These are phyloP conservation scores for Fraxinus paxiana DNA, from an alignment of 305 asterid genomes.

Conservation along the genomic window DNA sequence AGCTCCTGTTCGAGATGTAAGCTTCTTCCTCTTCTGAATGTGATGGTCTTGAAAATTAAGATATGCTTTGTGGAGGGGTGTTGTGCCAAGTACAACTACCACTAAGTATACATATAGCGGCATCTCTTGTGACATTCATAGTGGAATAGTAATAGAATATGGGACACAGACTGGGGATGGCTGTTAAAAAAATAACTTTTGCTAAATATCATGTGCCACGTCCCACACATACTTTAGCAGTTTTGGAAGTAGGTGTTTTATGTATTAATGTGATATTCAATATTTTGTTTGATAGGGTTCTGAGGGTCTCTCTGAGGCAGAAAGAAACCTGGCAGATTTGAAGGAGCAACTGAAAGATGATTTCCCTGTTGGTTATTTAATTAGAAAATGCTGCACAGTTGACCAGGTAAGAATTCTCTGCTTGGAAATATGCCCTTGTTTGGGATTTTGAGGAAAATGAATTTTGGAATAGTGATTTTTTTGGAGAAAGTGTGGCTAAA, in stretches of 20 bases:
- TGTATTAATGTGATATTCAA: constrained; percentile 17
- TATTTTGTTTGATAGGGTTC: constrained; percentile 52
- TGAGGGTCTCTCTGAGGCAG: constrained; percentile 81
- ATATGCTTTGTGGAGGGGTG: not conserved
- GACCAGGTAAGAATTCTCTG: constrained; percentile 64
- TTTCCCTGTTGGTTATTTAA: constrained; percentile 83
- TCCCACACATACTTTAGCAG: not conserved
- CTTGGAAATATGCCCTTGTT: not conserved
- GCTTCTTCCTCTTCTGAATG: constrained; percentile 21
- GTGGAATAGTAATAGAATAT: not conserved
- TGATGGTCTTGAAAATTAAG: constrained; percentile 8
- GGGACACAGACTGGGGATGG: not conserved
- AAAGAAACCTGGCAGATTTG: constrained; percentile 63
- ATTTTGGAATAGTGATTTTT: no score
- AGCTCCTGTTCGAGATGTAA: constrained; percentile 59
- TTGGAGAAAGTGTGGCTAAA: no score
- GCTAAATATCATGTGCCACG: not conserved
- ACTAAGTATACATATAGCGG: not conserved
- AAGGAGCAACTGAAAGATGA: constrained; percentile 71
- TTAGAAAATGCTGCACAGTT: constrained; percentile 78
- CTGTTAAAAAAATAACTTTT: not conserved
- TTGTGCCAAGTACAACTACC: constrained; percentile 9
- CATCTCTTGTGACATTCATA: not conserved
- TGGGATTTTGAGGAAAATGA: no score
- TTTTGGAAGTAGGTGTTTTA: not conserved